These are phyloP conservation scores for Boletus mariae DNA, from an alignment of 1,284 basidiomycete genomes.

Conservation along the genomic window DNA sequence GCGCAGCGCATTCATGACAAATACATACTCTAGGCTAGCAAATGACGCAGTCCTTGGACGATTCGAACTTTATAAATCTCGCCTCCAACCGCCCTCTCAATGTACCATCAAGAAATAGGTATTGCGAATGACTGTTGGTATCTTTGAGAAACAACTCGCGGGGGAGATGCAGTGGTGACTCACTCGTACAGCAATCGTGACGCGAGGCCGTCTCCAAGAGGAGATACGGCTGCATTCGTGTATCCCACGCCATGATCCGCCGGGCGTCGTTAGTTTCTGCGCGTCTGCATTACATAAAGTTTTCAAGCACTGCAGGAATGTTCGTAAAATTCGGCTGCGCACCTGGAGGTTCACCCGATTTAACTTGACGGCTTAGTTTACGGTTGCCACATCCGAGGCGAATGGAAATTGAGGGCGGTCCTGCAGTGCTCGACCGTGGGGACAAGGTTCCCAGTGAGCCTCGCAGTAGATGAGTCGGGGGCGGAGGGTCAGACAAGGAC, in stretches of 20 bases:
- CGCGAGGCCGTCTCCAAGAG: slow-evolving; percentile 1
- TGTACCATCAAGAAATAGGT: slow-evolving; percentile 20
- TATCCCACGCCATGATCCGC: slow-evolving; percentile 14
- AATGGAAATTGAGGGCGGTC: slow-evolving; percentile 2
- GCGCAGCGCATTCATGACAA: background rate
- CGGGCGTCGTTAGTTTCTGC: slow-evolving; percentile 8
- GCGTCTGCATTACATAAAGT: background rate
- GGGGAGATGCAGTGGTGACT: background rate
- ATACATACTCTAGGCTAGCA: slow-evolving; percentile 10
- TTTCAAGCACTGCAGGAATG: too few relatives aligned
- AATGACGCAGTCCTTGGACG: slow-evolving; percentile 13
- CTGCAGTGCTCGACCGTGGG: background rate
- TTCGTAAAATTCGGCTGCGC: background rate
- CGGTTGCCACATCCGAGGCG: slow-evolving; percentile 8
- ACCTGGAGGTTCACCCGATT: slow-evolving; percentile 9
- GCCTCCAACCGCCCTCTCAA: slow-evolving; percentile 21
- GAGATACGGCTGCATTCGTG: slow-evolving; percentile 11
- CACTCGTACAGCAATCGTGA: slow-evolving; percentile 14
- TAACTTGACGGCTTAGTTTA: slow-evolving; percentile 13
- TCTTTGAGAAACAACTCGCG: background rate
- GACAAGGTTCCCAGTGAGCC: background rate
- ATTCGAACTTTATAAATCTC: slow-evolving; percentile 7
- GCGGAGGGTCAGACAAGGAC: background rate
- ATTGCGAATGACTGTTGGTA: slow-evolving; percentile 13
- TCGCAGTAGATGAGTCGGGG: slow-evolving; percentile 3